Conservation (phyloP, 2,329 filamentous ascomycete species). For the Fusarium graminum region DNA sequence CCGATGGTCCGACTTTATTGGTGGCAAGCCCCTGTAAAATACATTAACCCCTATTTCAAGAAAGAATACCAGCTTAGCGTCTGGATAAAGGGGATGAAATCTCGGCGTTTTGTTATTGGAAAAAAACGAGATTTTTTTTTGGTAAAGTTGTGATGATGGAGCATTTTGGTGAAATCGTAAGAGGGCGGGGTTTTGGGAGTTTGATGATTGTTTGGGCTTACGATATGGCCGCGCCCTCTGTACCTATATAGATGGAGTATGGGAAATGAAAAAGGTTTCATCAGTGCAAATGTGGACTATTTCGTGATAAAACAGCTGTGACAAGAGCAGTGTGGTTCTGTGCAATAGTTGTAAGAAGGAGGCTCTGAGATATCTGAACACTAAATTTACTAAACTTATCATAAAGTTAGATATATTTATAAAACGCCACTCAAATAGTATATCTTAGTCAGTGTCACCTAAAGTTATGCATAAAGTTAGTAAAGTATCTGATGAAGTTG, state of each 20-base stretch:
- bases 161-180: constrained; percentile 22
- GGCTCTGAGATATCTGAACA: no score
- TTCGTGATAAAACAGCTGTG: background rate
- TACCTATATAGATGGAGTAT: constrained; percentile 44
- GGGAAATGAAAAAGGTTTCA: constrained; percentile 35
- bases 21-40: constrained; percentile 80
- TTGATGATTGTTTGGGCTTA: constrained; percentile 34
- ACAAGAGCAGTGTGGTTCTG: no score
- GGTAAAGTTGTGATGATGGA: background rate
- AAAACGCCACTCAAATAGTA: no score
- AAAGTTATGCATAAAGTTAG: no score
- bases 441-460: no score
- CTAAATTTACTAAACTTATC: no score
- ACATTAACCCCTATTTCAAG: constrained; percentile 3
- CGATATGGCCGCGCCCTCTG: constrained; percentile 20
- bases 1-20: constrained; percentile 95
- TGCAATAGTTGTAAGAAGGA: no score
- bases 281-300: background rate
- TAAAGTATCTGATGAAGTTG: no score
- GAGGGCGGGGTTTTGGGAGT: constrained; percentile 25
- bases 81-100: constrained; percentile 15
- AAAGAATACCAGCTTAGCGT: constrained; percentile 5
- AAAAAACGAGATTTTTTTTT: constrained; percentile 20
- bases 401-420: no score
- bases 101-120: constrained; percentile 45